A percentile compares a stretch with the other conserved stretches of the same genome.
Evolutionary conservation across 2,329 filamentous ascomycete species (phyloP).

Genomic region (Ophiosphaerella korrae): DNA sequence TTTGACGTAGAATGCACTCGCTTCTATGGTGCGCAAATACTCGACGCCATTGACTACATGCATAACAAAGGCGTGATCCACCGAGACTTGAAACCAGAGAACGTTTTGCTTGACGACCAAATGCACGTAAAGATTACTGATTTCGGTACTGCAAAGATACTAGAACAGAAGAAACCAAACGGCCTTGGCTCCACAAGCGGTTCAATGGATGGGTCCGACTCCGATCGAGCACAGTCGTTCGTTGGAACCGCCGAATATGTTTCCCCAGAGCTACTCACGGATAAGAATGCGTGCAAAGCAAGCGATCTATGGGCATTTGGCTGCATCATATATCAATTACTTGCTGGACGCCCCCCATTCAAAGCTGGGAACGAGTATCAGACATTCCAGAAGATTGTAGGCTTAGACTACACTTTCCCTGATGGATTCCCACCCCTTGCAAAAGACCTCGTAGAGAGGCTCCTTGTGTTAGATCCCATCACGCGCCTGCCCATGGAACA

Average conservation of each 20-base stretch:
- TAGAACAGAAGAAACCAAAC: conserved; percentile 61
- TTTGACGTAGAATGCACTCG: conserved; percentile 94
- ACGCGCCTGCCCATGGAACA: conserved; percentile 89
- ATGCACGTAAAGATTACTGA: conserved; percentile 99
- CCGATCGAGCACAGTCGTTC: conserved; percentile 85
- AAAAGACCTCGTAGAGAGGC: conserved; percentile 85
- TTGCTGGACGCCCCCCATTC: conserved; percentile 95
- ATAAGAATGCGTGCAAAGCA: conserved; percentile 96
- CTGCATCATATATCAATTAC: conserved; percentile 94
- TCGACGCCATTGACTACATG: conserved; percentile 98
- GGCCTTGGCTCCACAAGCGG: conserved; percentile 48
- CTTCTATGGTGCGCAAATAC: conserved; percentile 94
- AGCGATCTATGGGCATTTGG: conserved; percentile 99
- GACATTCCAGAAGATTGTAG: conserved; percentile 98
- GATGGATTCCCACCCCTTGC: conserved; percentile 84
- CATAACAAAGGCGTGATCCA: conserved; percentile 95
- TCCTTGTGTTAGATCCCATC: conserved; percentile 85
- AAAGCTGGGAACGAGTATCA: conserved; percentile 95
- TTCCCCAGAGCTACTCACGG: conserved; percentile 92
- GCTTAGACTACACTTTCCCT: conserved; percentile 91
- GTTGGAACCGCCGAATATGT: conserved; percentile 98
- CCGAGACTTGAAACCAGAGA: conserved; percentile 94
- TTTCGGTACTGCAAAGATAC: conserved; percentile 95
- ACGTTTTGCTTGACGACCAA: conserved; percentile 90
- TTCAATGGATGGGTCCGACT: conserved; percentile 63